Evolutionary conservation across 768 basidiomycete species (phyloP).

Genomic region (Dentipellis fragilis): DNA sequence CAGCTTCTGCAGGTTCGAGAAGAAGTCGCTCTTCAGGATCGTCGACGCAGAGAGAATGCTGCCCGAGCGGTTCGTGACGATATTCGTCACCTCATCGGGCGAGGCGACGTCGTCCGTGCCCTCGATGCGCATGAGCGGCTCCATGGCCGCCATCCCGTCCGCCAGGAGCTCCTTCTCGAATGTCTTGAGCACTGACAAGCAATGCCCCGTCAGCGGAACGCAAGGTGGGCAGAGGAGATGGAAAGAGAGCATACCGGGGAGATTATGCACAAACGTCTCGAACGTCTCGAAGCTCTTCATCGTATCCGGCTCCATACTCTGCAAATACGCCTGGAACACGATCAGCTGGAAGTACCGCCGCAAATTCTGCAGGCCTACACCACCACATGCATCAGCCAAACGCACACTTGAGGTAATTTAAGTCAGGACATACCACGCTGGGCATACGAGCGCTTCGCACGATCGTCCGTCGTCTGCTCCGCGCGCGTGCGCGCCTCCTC

Average conservation of each 20-base stretch:
- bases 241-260: conserved; percentile 52
- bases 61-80: conserved; percentile 79
- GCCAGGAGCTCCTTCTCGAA: conserved; percentile 83
- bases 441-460: conserved; percentile 51
- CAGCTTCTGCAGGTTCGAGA: conserved; percentile 92
- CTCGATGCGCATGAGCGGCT: conserved; percentile 70
- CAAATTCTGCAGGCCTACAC: conserved; percentile 65
- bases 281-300: conserved; percentile 65
- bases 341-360: conserved; percentile 80
- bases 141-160: conserved; percentile 71
- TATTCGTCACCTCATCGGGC: conserved; percentile 83
- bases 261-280: conserved; percentile 70
- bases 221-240: conserved; percentile 72
- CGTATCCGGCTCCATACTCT: conserved; percentile 73
- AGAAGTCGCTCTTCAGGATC: conserved; percentile 93
- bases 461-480: conserved; percentile 67
- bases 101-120: conserved; percentile 60
- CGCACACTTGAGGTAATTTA: not conserved
- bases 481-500: conserved; percentile 73
- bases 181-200: conserved; percentile 72
- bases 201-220: not conserved
- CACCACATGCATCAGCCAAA: conserved; percentile 2
- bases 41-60: conserved; percentile 83
- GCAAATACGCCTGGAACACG: conserved; percentile 84
- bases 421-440: conserved; percentile 48